phyloP scores from a whole-genome alignment of 371 early-diverging fungal species.

The Apophysomyces elegans region DNA sequence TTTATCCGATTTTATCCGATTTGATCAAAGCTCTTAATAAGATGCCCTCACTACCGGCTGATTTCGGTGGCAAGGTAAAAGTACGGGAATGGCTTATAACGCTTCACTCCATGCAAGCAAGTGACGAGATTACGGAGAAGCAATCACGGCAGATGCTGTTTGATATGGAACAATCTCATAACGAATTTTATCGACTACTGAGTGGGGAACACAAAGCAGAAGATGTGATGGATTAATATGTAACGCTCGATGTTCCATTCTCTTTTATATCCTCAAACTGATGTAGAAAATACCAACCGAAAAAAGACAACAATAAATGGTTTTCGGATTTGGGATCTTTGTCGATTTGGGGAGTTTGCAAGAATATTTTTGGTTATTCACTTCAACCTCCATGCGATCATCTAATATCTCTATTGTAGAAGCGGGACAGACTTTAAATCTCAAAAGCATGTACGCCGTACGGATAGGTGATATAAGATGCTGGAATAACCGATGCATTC shows the following conservation, averaged over 20 bases:
- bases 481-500: too few species aligned
- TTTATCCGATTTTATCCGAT: slow-evolving; percentile 92
- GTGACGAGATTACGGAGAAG: slow-evolving; percentile 85
- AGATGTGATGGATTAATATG: slow-evolving; percentile 11
- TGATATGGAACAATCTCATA: slow-evolving; percentile 85
- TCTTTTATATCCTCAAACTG: background rate
- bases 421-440: too few species aligned
- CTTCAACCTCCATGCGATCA: too few species aligned
- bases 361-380: too few species aligned
- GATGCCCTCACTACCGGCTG: slow-evolving; percentile 76
- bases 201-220: slow-evolving; percentile 48
- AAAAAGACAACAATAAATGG: background rate
- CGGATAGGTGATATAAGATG: too few species aligned
- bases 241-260: background rate
- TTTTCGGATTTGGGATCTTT: too few species aligned
- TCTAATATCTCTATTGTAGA: too few species aligned
- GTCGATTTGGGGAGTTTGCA: too few species aligned
- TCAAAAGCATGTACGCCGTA: too few species aligned
- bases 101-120: slow-evolving; percentile 90
- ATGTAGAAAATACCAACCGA: background rate
- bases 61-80: slow-evolving; percentile 82
- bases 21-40: slow-evolving; percentile 88
- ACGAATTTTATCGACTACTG: slow-evolving; percentile 66
- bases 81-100: slow-evolving; percentile 90
- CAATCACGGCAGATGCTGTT: slow-evolving; percentile 92